These are phyloP conservation scores for Pyrenophora teres DNA, from an alignment of 2,329 filamentous ascomycete genomes.

Conservation along the genomic window DNA sequence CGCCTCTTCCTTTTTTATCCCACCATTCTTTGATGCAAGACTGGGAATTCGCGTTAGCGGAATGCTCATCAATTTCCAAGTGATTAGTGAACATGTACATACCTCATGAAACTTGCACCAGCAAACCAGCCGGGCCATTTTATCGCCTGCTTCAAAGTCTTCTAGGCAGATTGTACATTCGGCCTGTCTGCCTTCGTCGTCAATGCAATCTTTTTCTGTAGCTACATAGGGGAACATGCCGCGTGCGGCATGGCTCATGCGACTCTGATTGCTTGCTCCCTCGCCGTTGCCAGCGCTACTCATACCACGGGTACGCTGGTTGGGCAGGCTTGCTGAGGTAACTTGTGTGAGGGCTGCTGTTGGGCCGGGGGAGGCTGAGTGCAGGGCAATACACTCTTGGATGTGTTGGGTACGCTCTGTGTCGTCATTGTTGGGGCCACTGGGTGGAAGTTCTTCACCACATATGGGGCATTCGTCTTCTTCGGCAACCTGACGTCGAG, in stretches of 20 bases:
- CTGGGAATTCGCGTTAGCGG: conserved; percentile 20
- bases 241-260: conserved; percentile 32
- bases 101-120: conserved; percentile 67
- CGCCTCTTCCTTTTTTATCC: conserved; percentile 58
- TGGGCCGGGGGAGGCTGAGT: conserved; percentile 33
- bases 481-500: conserved; percentile 54
- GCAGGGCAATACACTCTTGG: conserved; percentile 46
- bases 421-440: conserved; percentile 46
- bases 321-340: conserved; percentile 35
- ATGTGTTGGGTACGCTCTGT: conserved; percentile 52
- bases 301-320: conserved; percentile 41
- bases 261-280: conserved; percentile 28
- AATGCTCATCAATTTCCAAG: no score
- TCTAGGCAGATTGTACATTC: conserved; percentile 70
- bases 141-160: conserved; percentile 64
- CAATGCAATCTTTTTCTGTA: conserved; percentile 67
- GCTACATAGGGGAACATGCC: conserved; percentile 60
- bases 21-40: conserved; percentile 66
- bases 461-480: conserved; percentile 83
- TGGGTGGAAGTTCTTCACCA: conserved; percentile 69
- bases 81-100: conserved; percentile 9
- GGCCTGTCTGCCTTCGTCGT: conserved; percentile 56
- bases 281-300: conserved; percentile 34
- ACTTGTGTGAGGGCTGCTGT: conserved; percentile 16
- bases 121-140: conserved; percentile 65